Evolutionary conservation across 2,329 filamentous ascomycete species (phyloP).

Genomic region (Apiospora kogelbergensis): DNA sequence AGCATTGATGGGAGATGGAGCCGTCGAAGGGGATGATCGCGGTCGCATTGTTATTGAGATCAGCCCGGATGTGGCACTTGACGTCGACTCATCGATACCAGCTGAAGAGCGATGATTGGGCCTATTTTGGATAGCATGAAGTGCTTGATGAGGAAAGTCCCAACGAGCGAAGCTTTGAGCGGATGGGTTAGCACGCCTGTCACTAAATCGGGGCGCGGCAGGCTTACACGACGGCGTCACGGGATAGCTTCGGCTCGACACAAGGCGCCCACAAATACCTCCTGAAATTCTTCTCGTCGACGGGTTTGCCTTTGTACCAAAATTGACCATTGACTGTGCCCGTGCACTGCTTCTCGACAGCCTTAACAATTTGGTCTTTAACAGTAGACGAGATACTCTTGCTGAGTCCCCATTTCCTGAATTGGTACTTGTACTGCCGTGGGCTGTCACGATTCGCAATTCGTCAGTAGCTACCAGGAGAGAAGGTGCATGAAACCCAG

Average conservation of each 20-base stretch:
- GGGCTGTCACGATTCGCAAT: too few relatives aligned
- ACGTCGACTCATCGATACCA: slow-evolving; percentile 16
- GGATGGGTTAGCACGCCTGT: not conserved
- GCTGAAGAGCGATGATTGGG: slow-evolving; percentile 8
- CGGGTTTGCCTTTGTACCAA: slow-evolving; percentile 23
- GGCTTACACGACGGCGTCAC: not conserved
- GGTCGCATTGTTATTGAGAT: too few relatives aligned
- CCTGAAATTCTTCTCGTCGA: slow-evolving; percentile 27
- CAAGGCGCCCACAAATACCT: slow-evolving; percentile 22
- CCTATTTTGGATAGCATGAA: too few relatives aligned
- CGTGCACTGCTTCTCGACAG: slow-evolving; percentile 18
- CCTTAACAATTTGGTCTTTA: slow-evolving; percentile 24
- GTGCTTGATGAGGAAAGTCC: not conserved
- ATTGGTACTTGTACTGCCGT: slow-evolving; percentile 33
- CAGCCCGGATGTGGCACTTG: too few relatives aligned
- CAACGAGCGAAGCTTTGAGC: not conserved
- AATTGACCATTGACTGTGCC: slow-evolving; percentile 19
- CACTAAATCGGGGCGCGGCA: not conserved
- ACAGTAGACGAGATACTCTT: slow-evolving; percentile 23
- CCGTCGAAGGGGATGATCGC: too few relatives aligned
- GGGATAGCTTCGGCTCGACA: not conserved
- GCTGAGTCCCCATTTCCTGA: slow-evolving; percentile 31
- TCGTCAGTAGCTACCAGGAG: too few relatives aligned
- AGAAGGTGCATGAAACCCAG: too few relatives aligned
- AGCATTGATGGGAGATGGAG: too few relatives aligned